Evolutionary conservation across 805 yeast genomes (phyloP), one percentile per base, ranked within the genome.

Genomic region (Cyberlindnera suaveolens): DNA sequence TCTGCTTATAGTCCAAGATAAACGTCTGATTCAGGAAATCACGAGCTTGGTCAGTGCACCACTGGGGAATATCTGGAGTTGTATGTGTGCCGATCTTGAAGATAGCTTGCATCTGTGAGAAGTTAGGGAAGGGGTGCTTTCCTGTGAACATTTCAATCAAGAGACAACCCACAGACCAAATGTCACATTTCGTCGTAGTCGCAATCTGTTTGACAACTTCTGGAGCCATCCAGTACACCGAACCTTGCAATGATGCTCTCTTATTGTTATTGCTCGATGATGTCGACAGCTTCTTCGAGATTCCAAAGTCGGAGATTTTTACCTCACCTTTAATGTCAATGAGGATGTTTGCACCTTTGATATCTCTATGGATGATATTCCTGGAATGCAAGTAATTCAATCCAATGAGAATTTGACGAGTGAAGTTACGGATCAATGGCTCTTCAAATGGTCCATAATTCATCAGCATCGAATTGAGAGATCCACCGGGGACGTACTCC

Each of bases 161-260:
- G 20, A 93, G 73, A 62, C 98, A 93, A 1, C 98, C 99, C 9
- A 95, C 83, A 1, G 96, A 87, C 99, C 99, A 93, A 20, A 93
- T 88, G 61, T 93, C 99, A 0, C 96, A 96, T 62, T 87, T 88
- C 32, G 84, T 81, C 1, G 98, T 91, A 41, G 91, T 86, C 0
- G 89, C 86, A 2, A 86, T 82, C 58, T 90, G 97, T 56, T 89
- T 87, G 15, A 93, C 98, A 8, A 93, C 98, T 61, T 93, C 99
- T 0, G 99, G 99, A 0, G 99, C 98, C 99, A 93, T 93, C 98
- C 99, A 93, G 59, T 83, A 93, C 0, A 91, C 89, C 0, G 96
- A 87, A 0, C 99, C 99, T 63, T 91, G 97, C 41, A 88, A 66
- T 0, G 96, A 88, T 2, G 86, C 90, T 36, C 97, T 75, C 50